Evolutionary conservation across 768 basidiomycete genomes (phyloP).

Genomic region (Podaxis sp.): DNA sequence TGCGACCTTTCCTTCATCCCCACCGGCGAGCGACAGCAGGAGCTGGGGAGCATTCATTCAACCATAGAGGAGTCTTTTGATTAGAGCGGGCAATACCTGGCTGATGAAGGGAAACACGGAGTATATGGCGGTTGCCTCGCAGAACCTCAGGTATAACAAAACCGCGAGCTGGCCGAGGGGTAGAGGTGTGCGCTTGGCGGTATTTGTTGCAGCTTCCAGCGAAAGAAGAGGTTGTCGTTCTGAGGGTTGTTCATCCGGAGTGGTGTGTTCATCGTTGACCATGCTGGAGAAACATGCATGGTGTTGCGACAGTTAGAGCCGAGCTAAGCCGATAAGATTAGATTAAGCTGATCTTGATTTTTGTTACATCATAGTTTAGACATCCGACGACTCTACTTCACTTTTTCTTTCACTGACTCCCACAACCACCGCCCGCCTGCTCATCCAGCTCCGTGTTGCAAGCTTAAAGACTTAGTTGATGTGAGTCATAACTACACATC

Average conservation of each 20-base stretch:
- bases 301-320: too few relatives aligned
- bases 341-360: not conserved
- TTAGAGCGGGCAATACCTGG: conserved; percentile 26
- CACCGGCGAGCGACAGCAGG: conserved; percentile 40
- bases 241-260: not conserved
- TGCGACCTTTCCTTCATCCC: conserved; percentile 46
- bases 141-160: conserved; percentile 34
- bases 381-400: not conserved
- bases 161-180: conserved; percentile 32
- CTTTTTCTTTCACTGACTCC: not conserved
- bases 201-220: not conserved
- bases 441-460: not conserved
- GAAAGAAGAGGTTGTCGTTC: not conserved
- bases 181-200: not conserved
- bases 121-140: conserved; percentile 42
- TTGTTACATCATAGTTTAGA: not conserved
- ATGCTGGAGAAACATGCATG: too few relatives aligned
- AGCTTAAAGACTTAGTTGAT: not conserved
- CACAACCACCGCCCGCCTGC: not conserved
- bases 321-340: not conserved
- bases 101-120: conserved; percentile 55
- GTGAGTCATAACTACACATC: not conserved
- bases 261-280: too few relatives aligned
- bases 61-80: conserved; percentile 31
- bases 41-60: conserved; percentile 15